These are phyloP conservation scores for Gossypium davidsonii DNA, from an alignment of 441 rosid species.

Conservation along the genomic window DNA sequence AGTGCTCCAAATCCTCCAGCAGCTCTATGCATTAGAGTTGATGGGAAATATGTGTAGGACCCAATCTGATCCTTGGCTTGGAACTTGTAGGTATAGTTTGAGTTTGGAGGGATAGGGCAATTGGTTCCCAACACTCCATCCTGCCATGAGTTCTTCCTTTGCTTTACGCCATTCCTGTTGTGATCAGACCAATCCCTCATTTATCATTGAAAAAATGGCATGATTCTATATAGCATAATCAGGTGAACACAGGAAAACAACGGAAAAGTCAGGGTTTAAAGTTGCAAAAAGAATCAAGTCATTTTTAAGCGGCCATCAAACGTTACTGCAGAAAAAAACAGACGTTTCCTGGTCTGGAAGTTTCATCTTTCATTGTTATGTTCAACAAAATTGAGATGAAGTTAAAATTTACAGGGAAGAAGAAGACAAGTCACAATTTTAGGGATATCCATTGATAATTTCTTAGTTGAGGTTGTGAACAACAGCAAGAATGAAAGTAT, in stretches of 20 bases:
- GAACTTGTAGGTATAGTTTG: slow-evolving; percentile 79
- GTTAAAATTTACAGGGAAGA: neutral
- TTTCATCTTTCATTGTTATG: neutral
- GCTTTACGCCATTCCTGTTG: slow-evolving; percentile 88
- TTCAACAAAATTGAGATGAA: neutral
- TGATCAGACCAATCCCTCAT: neutral
- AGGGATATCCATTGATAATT: neutral
- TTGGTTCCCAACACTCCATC: slow-evolving; percentile 90
- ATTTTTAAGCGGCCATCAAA: too few relatives aligned
- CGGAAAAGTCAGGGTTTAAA: too few relatives aligned
- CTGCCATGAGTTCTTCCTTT: slow-evolving; percentile 97
- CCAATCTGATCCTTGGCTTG: slow-evolving; percentile 95
- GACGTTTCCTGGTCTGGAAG: neutral
- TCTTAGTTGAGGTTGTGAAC: neutral
- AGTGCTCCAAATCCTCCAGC: slow-evolving; percentile 84
- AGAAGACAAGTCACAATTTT: too few relatives aligned
- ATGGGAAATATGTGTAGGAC: slow-evolving; percentile 70
- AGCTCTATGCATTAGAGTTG: slow-evolving; percentile 72
- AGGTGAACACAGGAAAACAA: neutral
- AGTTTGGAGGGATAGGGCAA: slow-evolving; percentile 78
- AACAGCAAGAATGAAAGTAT: neutral
- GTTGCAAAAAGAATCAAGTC: too few relatives aligned
- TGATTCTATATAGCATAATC: slow-evolving; percentile 11
- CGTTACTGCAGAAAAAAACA: neutral
- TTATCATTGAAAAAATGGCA: neutral